phyloP scores from a whole-genome alignment of 768 basidiomycete genomes.

The Xerocomellus chrysenteron region DNA sequence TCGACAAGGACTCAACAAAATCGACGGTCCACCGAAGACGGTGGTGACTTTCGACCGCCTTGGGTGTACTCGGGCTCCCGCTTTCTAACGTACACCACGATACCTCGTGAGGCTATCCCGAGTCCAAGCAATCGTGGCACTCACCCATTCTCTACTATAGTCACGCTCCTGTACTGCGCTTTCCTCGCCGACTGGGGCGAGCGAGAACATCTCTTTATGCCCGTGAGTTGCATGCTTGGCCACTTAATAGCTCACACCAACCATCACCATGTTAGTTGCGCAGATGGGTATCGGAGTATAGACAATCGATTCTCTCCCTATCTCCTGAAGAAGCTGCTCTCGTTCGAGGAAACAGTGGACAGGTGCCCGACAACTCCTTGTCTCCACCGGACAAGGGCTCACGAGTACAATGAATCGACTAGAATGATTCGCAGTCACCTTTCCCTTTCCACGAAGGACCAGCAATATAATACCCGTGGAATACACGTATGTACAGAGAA shows the following conservation, averaged over 20 bases:
- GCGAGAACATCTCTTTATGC: slow-evolving; percentile 68
- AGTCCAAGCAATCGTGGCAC: background rate
- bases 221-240: slow-evolving; percentile 42
- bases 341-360: slow-evolving; percentile 10
- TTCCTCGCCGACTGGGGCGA: slow-evolving; percentile 70
- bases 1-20: slow-evolving; percentile 16
- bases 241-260: background rate
- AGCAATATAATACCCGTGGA: background rate
- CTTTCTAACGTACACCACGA: slow-evolving; percentile 51
- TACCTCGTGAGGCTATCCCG: slow-evolving; percentile 48
- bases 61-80: slow-evolving; percentile 58
- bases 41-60: slow-evolving; percentile 52
- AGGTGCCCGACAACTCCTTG: background rate
- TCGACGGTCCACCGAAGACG: slow-evolving; percentile 13
- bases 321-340: slow-evolving; percentile 52
- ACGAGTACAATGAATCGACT: background rate
- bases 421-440: background rate
- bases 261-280: slow-evolving; percentile 41
- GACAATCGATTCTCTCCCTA: slow-evolving; percentile 54
- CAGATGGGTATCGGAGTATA: slow-evolving; percentile 53
- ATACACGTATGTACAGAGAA: background rate
- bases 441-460: background rate
- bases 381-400: slow-evolving; percentile 4
- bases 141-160: slow-evolving; percentile 33
- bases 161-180: slow-evolving; percentile 51